Base-by-base conservation (phyloP, 1,284 basidiomycete species). In the Ceratobasidium sp. region DNA sequence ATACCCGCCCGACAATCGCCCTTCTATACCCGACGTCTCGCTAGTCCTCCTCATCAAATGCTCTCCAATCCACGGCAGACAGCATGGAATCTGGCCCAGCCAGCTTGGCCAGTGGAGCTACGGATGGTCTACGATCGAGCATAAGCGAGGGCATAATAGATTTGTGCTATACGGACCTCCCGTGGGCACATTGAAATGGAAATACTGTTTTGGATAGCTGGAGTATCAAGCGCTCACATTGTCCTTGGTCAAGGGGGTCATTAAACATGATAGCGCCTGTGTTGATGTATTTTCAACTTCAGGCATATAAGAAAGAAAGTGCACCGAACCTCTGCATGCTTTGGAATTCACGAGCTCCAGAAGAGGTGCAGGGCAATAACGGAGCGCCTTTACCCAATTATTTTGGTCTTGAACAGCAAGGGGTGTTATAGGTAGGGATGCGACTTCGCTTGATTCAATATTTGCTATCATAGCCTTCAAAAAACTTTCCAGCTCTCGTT, bases 191-290 rank as follows among this genome's bases (percentile, higher is more conserved):
- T 78, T 93, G 92, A 80, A 97, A 97, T 0, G 96, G 96, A 76
- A 93, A 91, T 1, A 86, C 84, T 0, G 93, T 93, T 72, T 85
- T 79, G 2, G 89, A 84, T 26, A 98, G 84, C 75, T 89, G 85
- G 5, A 78, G 76, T 43, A 98, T 82, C 46, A 98, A 85, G 34
- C 85, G 83, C 76, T 85, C 79, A 79, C 93, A 93, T 78, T 97
- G 93, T 41, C 85, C 84, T 2, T 81, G 71, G 18, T 83, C 86
- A 59, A 98, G 84, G 0, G 83, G 74, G 79, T 98, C 96, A 76
- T 95, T 96, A 84, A 98, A 98, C 96, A 98, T 98, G 80, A 97
- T 92, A 0, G 96, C 94, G 59, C 93, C 94, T 96, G 78, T 9
- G 30, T 12, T 34, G 23, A 53, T 52, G 53, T n/a, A 30, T 39